A percentile compares a stretch with the other conserved stretches of the same genome.
Conservation (phyloP, 148 eudicot species). For the Nepenthes gracilis region DNA sequence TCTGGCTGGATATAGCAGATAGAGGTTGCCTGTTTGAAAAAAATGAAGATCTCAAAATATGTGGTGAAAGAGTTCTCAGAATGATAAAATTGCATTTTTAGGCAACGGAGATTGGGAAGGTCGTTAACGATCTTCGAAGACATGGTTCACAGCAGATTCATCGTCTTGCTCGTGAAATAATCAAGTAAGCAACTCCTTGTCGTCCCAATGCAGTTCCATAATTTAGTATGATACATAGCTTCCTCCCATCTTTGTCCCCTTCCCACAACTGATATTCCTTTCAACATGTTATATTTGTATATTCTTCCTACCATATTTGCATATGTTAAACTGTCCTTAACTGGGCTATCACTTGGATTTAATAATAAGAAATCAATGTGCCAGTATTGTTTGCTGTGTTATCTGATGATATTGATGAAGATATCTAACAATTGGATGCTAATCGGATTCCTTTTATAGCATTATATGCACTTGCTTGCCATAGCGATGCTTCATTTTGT, state of each 20-base stretch:
- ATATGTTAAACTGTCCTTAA: no score
- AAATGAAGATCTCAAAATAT: neutral
- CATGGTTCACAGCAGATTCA: conserved; percentile 54
- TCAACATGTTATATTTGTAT: no score
- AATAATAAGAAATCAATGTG: no score
- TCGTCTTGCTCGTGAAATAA: conserved; percentile 42
- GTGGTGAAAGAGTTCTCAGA: neutral
- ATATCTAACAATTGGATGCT: neutral
- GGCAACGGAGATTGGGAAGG: conserved; percentile 15
- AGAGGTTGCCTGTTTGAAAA: no score
- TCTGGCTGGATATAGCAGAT: no score
- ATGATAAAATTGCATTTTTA: conserved; percentile 16
- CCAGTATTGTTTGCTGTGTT: no score
- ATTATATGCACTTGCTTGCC: no score
- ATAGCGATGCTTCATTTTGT: neutral
- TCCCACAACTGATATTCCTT: no score
- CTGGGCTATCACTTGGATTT: no score
- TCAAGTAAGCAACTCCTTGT: conserved; percentile 40
- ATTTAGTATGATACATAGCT: neutral
- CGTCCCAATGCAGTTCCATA: neutral
- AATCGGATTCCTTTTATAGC: no score
- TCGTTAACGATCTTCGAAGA: conserved; percentile 55
- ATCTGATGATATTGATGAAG: neutral
- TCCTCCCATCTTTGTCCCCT: no score
- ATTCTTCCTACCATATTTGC: no score